Evolutionary conservation across 352 stramenopile genomes (phyloP).

Genomic region (Phytophthora agathidicida): DNA sequence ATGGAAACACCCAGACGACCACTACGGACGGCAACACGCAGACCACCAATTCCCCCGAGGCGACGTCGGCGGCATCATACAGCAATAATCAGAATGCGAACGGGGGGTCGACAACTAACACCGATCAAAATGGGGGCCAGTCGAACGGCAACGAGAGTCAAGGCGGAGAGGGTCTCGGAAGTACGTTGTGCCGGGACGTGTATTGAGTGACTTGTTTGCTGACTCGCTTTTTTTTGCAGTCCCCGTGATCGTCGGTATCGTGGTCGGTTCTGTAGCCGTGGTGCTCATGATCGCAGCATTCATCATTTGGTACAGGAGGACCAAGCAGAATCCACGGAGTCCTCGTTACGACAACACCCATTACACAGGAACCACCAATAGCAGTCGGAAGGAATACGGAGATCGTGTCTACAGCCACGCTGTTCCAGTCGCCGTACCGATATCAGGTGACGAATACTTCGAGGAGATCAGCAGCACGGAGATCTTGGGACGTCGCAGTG

Average conservation of each 20-base stretch:
- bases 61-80: conserved; percentile 21
- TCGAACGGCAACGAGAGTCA: conserved; percentile 17
- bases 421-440: conserved; percentile 23
- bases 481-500: conserved; percentile 29
- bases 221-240: conserved; percentile 12
- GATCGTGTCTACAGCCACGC: conserved; percentile 28
- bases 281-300: conserved; percentile 47
- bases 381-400: conserved; percentile 25
- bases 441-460: conserved; percentile 30
- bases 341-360: conserved; percentile 19
- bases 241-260: conserved; percentile 42
- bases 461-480: conserved; percentile 31
- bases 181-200: conserved; percentile 5
- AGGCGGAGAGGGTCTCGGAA: conserved; percentile 19
- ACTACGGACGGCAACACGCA: conserved; percentile 20
- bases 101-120: conserved; percentile 6
- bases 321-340: conserved; percentile 23
- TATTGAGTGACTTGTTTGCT: neutral
- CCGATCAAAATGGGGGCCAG: conserved; percentile 25
- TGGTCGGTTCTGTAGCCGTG: conserved; percentile 41
- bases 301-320: conserved; percentile 46
- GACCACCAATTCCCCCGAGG: conserved; percentile 15
- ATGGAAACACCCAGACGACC: conserved; percentile 18
- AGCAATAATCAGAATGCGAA: conserved; percentile 19
- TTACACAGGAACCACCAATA: conserved; percentile 30